Conservation (phyloP, 78 protist species). For the Protostelium mycophagum region DNA sequence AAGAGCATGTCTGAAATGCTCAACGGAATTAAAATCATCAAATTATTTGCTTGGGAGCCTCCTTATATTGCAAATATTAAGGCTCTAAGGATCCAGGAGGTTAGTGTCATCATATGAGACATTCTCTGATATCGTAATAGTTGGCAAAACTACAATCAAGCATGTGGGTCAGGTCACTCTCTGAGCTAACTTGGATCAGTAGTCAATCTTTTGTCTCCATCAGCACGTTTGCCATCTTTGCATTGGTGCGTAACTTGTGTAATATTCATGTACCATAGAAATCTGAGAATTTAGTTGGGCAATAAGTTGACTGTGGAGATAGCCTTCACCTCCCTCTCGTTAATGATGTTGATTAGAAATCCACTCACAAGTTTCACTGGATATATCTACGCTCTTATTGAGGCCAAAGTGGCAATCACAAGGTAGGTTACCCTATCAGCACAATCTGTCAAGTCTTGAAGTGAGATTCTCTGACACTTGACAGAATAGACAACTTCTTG, state of each 20-base stretch:
- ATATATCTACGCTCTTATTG: constrained; percentile 50
- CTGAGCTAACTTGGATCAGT: constrained; percentile 32
- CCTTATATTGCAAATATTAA: constrained; percentile 37
- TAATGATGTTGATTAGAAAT: constrained; percentile 80
- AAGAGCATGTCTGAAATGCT: constrained; percentile 64
- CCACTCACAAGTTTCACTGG: constrained; percentile 79
- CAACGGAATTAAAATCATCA: constrained; percentile 70
- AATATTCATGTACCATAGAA: too few species aligned
- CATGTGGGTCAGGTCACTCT: constrained; percentile 35
- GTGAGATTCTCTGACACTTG: not conserved
- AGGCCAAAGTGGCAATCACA: constrained; percentile 63
- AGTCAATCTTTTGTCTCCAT: constrained; percentile 73
- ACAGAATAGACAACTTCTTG: constrained; percentile 61
- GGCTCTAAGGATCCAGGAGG: constrained; percentile 17
- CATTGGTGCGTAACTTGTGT: too few species aligned
- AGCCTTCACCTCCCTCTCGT: constrained; percentile 79
- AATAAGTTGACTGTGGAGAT: constrained; percentile 55
- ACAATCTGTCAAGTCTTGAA: too few species aligned
- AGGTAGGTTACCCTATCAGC: not conserved
- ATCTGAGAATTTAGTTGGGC: too few species aligned
- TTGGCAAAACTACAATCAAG: not conserved
- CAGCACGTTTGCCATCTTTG: constrained; percentile 54
- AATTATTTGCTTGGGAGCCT: constrained; percentile 77
- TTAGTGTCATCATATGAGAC: not conserved
- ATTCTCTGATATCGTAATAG: too few species aligned